Evolutionary conservation across 2,329 filamentous ascomycete genomes (phyloP).

Genomic region (Pseudogymnoascus sp.): DNA sequence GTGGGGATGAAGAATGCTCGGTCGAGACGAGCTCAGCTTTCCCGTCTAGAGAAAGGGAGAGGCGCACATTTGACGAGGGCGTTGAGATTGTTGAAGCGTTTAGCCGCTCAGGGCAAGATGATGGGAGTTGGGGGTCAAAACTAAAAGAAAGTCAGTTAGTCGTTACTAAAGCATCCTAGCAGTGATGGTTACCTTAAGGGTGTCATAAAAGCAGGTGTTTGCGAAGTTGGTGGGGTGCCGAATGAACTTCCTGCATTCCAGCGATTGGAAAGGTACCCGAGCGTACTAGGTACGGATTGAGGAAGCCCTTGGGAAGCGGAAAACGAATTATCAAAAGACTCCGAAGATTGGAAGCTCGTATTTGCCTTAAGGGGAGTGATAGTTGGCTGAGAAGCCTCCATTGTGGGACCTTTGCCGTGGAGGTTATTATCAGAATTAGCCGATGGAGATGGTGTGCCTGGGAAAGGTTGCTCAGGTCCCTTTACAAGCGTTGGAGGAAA

Average conservation of each 20-base stretch:
- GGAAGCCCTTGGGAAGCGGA: slow-evolving; percentile 13
- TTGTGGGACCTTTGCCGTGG: background rate
- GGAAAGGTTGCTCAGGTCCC: background rate
- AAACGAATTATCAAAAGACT: background rate
- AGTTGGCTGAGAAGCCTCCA: slow-evolving; percentile 7
- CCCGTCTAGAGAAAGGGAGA: slow-evolving; percentile 79
- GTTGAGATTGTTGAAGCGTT: slow-evolving; percentile 16
- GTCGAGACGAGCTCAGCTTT: slow-evolving; percentile 76
- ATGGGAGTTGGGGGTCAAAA: slow-evolving; percentile 20
- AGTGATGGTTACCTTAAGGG: slow-evolving; percentile 35
- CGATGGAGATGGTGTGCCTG: background rate
- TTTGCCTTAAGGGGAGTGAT: background rate
- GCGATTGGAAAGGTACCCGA: slow-evolving; percentile 38
- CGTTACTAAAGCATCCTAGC: slow-evolving; percentile 12
- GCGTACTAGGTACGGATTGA: slow-evolving; percentile 27
- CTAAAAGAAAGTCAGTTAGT: slow-evolving; percentile 17
- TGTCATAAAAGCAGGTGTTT: slow-evolving; percentile 27
- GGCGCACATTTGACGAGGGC: slow-evolving; percentile 42
- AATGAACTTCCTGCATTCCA: slow-evolving; percentile 46
- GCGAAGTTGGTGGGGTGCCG: slow-evolving; percentile 38
- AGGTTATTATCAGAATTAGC: background rate
- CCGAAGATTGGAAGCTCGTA: slow-evolving; percentile 1
- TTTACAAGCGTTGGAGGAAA: background rate
- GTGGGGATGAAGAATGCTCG: slow-evolving; percentile 60
- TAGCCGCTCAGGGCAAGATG: slow-evolving; percentile 26